These are phyloP conservation scores for Aphanomyces invadans DNA, from an alignment of 352 stramenopile species.

Conservation along the genomic window DNA sequence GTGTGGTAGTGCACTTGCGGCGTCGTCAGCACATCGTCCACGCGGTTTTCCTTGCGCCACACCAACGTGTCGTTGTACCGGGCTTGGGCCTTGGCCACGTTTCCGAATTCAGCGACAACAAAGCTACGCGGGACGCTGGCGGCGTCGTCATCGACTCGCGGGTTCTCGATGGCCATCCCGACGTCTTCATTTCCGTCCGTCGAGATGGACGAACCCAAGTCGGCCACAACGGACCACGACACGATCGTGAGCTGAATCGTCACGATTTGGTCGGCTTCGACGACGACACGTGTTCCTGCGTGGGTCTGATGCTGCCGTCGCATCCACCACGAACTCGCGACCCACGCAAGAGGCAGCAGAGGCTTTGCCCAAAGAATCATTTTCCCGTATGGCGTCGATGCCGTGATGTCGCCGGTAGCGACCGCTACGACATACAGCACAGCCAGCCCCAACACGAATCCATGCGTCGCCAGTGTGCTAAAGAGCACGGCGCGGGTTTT, in stretches of 20 bases:
- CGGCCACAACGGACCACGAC: background rate
- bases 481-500: too few relatives aligned
- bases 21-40: conserved; percentile 51
- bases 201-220: background rate
- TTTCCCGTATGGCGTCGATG: background rate
- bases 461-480: background rate
- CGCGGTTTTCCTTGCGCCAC: conserved; percentile 71
- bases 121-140: conserved; percentile 42
- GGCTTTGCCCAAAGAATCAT: background rate
- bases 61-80: conserved; percentile 55
- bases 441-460: background rate
- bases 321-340: background rate
- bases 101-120: conserved; percentile 57
- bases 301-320: background rate
- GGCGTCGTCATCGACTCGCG: background rate
- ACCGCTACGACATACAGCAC: background rate
- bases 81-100: conserved; percentile 46
- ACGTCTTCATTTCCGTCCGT: background rate
- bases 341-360: background rate
- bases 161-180: background rate
- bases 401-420: background rate
- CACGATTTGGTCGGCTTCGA: background rate
- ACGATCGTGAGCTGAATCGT: background rate
- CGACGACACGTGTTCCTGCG: background rate
- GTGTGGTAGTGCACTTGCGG: conserved; percentile 53